Base-by-base conservation (phyloP, 805 yeast genomes). In the Nakazawaea wyomingensis region DNA sequence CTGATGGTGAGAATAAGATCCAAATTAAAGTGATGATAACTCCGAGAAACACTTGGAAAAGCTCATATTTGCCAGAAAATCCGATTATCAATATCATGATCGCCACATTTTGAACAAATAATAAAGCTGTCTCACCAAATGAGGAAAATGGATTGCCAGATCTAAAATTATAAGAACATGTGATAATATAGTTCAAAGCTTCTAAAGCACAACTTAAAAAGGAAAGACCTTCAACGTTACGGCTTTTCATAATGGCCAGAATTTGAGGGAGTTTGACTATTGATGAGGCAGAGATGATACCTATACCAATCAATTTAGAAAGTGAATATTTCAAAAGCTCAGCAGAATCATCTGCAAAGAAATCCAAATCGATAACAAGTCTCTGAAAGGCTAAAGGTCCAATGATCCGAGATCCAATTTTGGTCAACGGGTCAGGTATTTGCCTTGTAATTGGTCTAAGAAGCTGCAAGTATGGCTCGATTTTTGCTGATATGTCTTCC, bases 191-290 rank as follows among this genome's bases (percentile, higher is more conserved):
- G 11, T 62, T 53, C 0, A 59, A 28, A 3, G 66, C 58, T 48
- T 69, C 72, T 29, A 69, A 52, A 7, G 60, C 34, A 34, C 53
- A 57, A 34, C 62, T 52, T 13, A 51, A 26, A 30, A 63, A 49
- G 4, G 71, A 66, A 13, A 69, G 47, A 4, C 72, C 72, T 3
- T 41, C 51, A 9, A 64, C 65, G 3, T 68, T 61, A 9, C 50
- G 43, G 8, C 62, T 50, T 14, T 48, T 41, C 19, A 68, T 31
- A 28, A 69, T 55, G 34, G 58, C 52, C 9, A 57, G n/a, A 37
- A 69, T 61, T 50, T 69, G 73, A 6, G 74, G 74, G 1, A 69
- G 48, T 46, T 68, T 68, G 31, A 66, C 62, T 17, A 66, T 50
- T 2, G 69, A 57, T 2, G 71, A 60, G 37, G 61, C 53, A 2